These are phyloP conservation scores for Pseudogymnoascus sp. DNA, from an alignment of 2,329 filamentous ascomycete species.

Conservation along the genomic window DNA sequence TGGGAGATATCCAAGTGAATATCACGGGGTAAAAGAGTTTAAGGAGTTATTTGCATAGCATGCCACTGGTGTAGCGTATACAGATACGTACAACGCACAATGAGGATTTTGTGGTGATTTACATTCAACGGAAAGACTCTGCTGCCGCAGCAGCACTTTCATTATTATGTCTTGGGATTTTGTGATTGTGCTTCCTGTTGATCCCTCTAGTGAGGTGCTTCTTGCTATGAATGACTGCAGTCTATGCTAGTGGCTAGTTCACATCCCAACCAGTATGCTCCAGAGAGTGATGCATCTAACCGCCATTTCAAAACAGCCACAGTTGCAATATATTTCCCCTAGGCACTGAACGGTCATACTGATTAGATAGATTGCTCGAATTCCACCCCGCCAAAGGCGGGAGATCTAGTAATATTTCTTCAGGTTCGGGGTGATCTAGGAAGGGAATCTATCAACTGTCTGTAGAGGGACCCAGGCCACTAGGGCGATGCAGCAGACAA, in stretches of 20 bases:
- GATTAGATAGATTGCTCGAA: background rate
- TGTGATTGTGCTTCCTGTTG: background rate
- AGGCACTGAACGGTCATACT: background rate
- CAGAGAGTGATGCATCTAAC: background rate
- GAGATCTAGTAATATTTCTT: background rate
- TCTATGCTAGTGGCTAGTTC: background rate
- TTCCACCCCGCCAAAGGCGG: background rate
- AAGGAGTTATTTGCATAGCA: constrained; percentile 6
- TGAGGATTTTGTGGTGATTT: background rate
- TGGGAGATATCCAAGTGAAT: constrained; percentile 7
- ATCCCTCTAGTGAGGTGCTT: background rate
- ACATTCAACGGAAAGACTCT: background rate
- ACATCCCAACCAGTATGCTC: background rate
- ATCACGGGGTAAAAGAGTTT: background rate
- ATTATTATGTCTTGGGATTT: background rate
- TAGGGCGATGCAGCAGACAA: background rate
- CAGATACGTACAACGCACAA: background rate
- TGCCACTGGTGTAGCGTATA: background rate
- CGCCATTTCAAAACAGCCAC: background rate
- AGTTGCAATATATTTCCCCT: background rate
- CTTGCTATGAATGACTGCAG: background rate
- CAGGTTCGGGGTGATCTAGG: background rate
- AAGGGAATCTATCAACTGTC: background rate
- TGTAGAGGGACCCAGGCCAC: background rate
- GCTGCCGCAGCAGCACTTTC: background rate